Evolutionary conservation across 2,329 filamentous ascomycete species (phyloP).

Genomic region (Colletotrichum sp.): DNA sequence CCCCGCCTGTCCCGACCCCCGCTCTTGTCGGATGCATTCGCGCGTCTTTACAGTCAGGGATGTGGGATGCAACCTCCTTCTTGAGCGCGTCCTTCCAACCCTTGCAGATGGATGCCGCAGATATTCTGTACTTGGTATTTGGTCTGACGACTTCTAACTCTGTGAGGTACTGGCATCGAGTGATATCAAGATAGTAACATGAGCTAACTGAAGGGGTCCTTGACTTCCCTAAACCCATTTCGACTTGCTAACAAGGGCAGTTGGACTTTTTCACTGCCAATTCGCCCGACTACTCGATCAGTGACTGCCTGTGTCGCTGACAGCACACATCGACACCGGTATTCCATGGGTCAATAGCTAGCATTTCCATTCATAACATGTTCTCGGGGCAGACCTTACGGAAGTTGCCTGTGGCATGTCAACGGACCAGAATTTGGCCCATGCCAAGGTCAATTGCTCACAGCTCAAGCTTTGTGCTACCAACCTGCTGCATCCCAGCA

Average conservation of each 20-base stretch:
- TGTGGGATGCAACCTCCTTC: conserved; percentile 1
- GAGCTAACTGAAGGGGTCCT: background rate
- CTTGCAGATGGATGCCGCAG: background rate
- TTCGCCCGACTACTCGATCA: background rate
- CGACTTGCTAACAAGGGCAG: background rate
- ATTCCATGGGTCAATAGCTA: background rate
- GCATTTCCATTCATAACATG: background rate
- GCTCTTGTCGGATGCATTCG: background rate
- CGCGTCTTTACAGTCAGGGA: background rate
- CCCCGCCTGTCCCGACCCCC: background rate
- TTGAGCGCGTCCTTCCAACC: background rate
- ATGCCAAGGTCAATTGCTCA: background rate
- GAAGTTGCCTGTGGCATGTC: background rate
- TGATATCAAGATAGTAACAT: background rate
- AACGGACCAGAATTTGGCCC: background rate
- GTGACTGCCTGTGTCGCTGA: background rate
- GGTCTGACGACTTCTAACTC: background rate
- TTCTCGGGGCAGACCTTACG: background rate
- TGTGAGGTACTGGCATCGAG: background rate
- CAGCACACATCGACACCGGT: background rate
- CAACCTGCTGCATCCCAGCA: background rate
- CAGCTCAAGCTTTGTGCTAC: background rate
- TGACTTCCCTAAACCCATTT: background rate
- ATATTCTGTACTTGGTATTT: background rate
- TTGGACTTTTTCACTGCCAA: background rate